Conservation (phyloP, 2,329 filamentous ascomycete species). For the Fusarium pilosicola region DNA sequence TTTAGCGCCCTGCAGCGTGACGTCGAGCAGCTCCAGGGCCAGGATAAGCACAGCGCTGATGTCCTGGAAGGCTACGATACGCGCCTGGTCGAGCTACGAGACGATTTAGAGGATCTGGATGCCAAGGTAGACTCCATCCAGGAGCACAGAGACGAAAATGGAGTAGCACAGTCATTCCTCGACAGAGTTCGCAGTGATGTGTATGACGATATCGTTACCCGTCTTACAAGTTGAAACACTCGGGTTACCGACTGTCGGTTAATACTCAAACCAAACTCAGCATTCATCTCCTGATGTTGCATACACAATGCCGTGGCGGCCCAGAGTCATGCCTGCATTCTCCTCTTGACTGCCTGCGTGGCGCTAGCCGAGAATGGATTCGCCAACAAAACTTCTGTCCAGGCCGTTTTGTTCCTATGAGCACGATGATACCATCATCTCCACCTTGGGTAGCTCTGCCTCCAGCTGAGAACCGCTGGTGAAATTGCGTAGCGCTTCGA, state of each 20-base stretch:
- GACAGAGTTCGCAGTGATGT: slow-evolving; percentile 11
- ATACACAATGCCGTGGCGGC: too few relatives aligned
- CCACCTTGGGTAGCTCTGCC: too few relatives aligned
- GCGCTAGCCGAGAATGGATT: background rate
- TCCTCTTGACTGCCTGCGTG: background rate
- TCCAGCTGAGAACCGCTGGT: accelerated
- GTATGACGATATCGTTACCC: slow-evolving; percentile 13
- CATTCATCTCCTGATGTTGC: background rate
- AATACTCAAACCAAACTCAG: background rate
- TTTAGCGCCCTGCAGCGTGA: background rate
- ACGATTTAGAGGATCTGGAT: slow-evolving; percentile 19
- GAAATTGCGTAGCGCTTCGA: too few relatives aligned
- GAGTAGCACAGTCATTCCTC: slow-evolving; percentile 6
- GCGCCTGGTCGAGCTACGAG: slow-evolving; percentile 6
- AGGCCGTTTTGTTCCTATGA: accelerated
- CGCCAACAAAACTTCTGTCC: background rate
- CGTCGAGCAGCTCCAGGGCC: slow-evolving; percentile 7
- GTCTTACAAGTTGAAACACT: slow-evolving; percentile 2
- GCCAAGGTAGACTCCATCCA: slow-evolving; percentile 23
- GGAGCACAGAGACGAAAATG: slow-evolving; percentile 18
- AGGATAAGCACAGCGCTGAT: slow-evolving; percentile 6
- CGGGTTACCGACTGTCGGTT: background rate
- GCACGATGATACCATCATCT: background rate
- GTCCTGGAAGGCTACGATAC: slow-evolving; percentile 16
- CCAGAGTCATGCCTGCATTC: background rate